A percentile compares a stretch with the other conserved stretches of the same genome.
These are phyloP conservation scores for Neofusicoccum kwambonambiense DNA, from an alignment of 2,329 filamentous ascomycete species.

Conservation along the genomic window DNA sequence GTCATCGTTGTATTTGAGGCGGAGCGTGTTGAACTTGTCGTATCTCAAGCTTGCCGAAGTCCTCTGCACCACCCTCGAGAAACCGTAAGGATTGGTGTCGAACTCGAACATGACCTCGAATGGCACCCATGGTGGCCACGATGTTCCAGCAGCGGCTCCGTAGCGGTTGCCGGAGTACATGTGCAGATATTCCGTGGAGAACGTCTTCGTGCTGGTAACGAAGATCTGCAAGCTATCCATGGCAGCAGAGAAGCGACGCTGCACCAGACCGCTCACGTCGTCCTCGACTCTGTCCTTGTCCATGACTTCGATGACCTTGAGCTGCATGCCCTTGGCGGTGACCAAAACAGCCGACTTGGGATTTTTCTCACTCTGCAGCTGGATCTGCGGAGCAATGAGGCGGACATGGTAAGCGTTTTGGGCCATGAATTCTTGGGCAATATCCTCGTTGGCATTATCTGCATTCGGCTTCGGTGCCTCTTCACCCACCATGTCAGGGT, in stretches of 20 bases:
- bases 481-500: conserved; percentile 45
- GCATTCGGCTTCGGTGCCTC: conserved; percentile 30
- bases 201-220: conserved; percentile 89
- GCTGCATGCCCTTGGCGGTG: conserved; percentile 94
- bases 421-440: conserved; percentile 82
- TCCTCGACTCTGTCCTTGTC: conserved; percentile 92
- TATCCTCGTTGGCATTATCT: conserved; percentile 60
- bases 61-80: conserved; percentile 93
- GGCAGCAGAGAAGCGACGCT: conserved; percentile 86
- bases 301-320: conserved; percentile 97
- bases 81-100: conserved; percentile 89
- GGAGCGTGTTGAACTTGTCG: conserved; percentile 96
- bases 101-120: conserved; percentile 99
- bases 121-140: conserved; percentile 97
- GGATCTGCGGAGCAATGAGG: conserved; percentile 94
- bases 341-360: conserved; percentile 95
- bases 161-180: conserved; percentile 95
- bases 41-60: conserved; percentile 93
- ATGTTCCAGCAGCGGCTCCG: conserved; percentile 76
- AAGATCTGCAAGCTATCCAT: conserved; percentile 99
- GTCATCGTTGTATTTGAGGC: conserved; percentile 95
- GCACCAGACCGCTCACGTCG: conserved; percentile 90
- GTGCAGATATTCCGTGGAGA: conserved; percentile 78
- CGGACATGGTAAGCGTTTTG: conserved; percentile 94
- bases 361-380: conserved; percentile 98